Evolutionary conservation across 176 grass and related monocot genomes (phyloP).

Genomic region (Phyllostachys edulis): DNA sequence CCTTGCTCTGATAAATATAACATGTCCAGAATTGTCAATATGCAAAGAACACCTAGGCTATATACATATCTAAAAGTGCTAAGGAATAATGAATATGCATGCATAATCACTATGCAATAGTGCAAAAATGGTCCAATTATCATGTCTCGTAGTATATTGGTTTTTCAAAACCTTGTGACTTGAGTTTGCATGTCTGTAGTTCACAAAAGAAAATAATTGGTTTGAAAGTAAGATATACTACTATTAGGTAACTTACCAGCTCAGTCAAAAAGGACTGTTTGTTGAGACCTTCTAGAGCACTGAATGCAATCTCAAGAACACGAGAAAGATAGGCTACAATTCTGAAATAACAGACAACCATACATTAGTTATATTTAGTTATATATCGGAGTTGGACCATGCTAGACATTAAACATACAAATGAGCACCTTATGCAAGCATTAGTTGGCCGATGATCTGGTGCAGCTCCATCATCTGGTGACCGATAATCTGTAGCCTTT

Average conservation of each 20-base stretch:
- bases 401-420: slow-evolving; percentile 28
- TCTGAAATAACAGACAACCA: slow-evolving; percentile 55
- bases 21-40: too few relatives aligned
- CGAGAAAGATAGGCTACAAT: slow-evolving; percentile 98
- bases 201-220: slow-evolving; percentile 10
- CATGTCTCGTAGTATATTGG: neutral
- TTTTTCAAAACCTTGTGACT: slow-evolving; percentile 13
- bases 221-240: slow-evolving; percentile 19
- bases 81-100: neutral
- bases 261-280: slow-evolving; percentile 99
- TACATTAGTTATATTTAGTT: slow-evolving; percentile 45
- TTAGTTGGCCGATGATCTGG: slow-evolving; percentile 97
- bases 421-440: slow-evolving; percentile 84
- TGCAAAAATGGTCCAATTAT: neutral
- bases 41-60: too few relatives aligned
- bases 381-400: slow-evolving; percentile 4
- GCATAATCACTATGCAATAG: neutral
- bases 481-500: slow-evolving; percentile 88
- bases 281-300: slow-evolving; percentile 93
- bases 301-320: slow-evolving; percentile 97
- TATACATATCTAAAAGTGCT: too few relatives aligned
- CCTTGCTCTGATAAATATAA: too few relatives aligned
- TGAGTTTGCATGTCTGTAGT: slow-evolving; percentile 1
- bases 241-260: slow-evolving; percentile 58
- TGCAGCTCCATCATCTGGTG: slow-evolving; percentile 87